Percentiles rank a stretch among this genome's conserved stretches.
These are phyloP conservation scores for Phytophthora parvispora DNA, from an alignment of 352 stramenopile species.

Conservation along the genomic window DNA sequence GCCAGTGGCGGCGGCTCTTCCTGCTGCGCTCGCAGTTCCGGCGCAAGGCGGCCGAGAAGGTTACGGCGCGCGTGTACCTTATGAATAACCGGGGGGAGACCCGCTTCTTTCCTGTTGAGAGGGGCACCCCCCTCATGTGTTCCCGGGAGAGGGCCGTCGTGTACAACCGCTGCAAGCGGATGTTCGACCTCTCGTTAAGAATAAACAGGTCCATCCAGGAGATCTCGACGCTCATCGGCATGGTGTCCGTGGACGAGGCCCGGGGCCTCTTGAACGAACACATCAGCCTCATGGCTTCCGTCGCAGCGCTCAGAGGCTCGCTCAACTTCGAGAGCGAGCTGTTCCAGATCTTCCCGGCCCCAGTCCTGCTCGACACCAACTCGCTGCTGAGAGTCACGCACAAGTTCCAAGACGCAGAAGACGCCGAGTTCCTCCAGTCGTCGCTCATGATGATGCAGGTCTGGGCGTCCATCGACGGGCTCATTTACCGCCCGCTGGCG, in stretches of 20 bases:
- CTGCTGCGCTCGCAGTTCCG: conserved; percentile 72
- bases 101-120: conserved; percentile 65
- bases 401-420: conserved; percentile 47
- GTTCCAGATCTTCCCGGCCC: conserved; percentile 86
- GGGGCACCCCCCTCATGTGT: conserved; percentile 76
- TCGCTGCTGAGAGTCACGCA: conserved; percentile 74
- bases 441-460: conserved; percentile 91
- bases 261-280: conserved; percentile 84
- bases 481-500: conserved; percentile 85
- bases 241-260: conserved; percentile 85
- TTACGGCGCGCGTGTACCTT: conserved; percentile 81
- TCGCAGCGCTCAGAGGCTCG: conserved; percentile 76
- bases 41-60: conserved; percentile 62
- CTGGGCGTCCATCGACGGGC: conserved; percentile 83
- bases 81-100: conserved; percentile 87
- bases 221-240: conserved; percentile 85
- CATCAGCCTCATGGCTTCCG: conserved; percentile 86
- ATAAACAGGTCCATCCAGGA: conserved; percentile 92
- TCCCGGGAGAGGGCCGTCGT: conserved; percentile 80
- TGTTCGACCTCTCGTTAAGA: conserved; percentile 89
- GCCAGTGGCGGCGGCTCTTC: conserved; percentile 72
- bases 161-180: conserved; percentile 87
- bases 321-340: conserved; percentile 90
- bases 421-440: conserved; percentile 59
- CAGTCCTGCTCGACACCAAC: conserved; percentile 84